Evolutionary conservation across 2,329 filamentous ascomycete genomes (phyloP), one percentile per base, ranked within the genome.

Genomic region (Macroventuria anomochaeta): DNA sequence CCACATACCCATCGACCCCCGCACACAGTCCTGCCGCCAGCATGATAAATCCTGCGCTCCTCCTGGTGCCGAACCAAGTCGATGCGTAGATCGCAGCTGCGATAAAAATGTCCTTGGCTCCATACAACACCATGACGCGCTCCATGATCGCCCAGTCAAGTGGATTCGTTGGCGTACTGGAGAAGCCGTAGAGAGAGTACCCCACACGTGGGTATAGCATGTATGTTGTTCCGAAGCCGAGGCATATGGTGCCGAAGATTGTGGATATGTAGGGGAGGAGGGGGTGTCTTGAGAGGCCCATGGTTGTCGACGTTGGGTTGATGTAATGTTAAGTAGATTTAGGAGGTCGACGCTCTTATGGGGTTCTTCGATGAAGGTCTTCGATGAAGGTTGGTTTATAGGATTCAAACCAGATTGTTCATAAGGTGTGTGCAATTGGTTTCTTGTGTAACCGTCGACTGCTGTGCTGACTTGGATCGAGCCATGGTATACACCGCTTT

Each of bases 31-130:
- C 74, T 12, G 67, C 73, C 1, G 75, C 73, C 20, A 82, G 47
- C 46, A 82, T 42, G 2, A 78, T 76, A 70, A 75, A 72, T 0
- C 78, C 80, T 13, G 80, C 60, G 1, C 75, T 70, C 57, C 69
- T 75, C 17, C 71, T 62, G 3, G 68, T 76, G 0, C 79, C 80
- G 43, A 65, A 70, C 33, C 66, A 76, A 1, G 72, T 69, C 0
- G 77, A 68, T 0, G 72, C 65, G 33, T 69, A 72, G 17, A 79
- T 72, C 2, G 76, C 69, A 1, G 73, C 23, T 0, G 77, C 80
- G 70, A 82, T 79, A 69, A 81, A 83, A 13, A 82, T 64, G 55
- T 84, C 79, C 10, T 81, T 74, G 3, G 71, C 75, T 1, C 80
- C 80, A 62, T 81, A 83, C 29, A 83, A 64, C 3, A 73, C 62